Evolutionary conservation across 2,329 filamentous ascomycete genomes (phyloP).

Genomic region (Fusarium aywerte): DNA sequence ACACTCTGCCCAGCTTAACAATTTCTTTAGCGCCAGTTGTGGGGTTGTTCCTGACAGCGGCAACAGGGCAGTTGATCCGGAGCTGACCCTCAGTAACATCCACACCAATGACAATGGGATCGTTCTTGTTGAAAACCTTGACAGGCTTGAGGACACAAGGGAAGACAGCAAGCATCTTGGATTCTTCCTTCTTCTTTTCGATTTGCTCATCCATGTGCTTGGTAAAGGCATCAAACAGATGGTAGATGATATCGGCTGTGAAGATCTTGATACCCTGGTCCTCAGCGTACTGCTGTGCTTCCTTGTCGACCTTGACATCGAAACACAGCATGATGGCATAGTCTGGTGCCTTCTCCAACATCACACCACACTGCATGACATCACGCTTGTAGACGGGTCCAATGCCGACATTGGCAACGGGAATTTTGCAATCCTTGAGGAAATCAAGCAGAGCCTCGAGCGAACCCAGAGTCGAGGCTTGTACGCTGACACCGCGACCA

Average conservation of each 20-base stretch:
- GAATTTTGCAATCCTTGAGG: slow-evolving; percentile 94
- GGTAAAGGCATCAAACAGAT: slow-evolving; percentile 96
- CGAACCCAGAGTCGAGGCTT: slow-evolving; percentile 96
- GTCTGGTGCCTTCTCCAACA: slow-evolving; percentile 95
- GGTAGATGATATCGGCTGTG: slow-evolving; percentile 98
- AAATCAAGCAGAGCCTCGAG: slow-evolving; percentile 97
- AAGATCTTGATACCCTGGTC: slow-evolving; percentile 98
- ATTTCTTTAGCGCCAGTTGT: slow-evolving; percentile 86
- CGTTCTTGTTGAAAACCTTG: slow-evolving; percentile 98
- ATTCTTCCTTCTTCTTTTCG: slow-evolving; percentile 95
- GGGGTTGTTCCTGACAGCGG: slow-evolving; percentile 83
- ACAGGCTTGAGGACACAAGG: slow-evolving; percentile 91
- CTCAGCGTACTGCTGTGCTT: slow-evolving; percentile 89
- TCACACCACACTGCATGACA: slow-evolving; percentile 93
- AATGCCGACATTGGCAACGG: slow-evolving; percentile 96
- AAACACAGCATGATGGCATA: slow-evolving; percentile 99
- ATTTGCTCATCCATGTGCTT: slow-evolving; percentile 89
- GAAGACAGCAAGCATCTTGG: slow-evolving; percentile 95
- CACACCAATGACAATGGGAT: slow-evolving; percentile 93
- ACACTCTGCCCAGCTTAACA: slow-evolving; percentile 90
- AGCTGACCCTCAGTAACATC: slow-evolving; percentile 94
- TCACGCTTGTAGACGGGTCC: slow-evolving; percentile 98
- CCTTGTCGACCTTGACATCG: slow-evolving; percentile 99
- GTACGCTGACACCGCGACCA: slow-evolving; percentile 93
- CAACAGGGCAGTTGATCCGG: slow-evolving; percentile 87